Conservation (phyloP, 192 early-diverging fungal species). For the Linderina pennispora region DNA sequence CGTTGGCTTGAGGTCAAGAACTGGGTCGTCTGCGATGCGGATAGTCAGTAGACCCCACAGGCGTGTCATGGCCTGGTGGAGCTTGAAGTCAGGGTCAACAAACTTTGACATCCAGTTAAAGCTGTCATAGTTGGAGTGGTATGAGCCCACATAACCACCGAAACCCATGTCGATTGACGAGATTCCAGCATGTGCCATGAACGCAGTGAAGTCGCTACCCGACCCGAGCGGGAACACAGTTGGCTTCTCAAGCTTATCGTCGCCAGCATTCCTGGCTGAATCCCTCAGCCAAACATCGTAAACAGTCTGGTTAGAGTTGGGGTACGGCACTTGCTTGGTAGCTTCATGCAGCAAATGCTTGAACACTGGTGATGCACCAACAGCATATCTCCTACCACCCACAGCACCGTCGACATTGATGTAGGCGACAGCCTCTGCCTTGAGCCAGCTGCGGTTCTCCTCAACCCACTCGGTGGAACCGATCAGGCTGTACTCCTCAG, state of each 20-base stretch:
- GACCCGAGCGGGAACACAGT: constrained; percentile 31
- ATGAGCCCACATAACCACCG: constrained; percentile 46
- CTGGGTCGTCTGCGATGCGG: constrained; percentile 41
- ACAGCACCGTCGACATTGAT: constrained; percentile 56
- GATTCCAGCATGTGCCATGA: constrained; percentile 59
- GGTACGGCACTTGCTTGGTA: constrained; percentile 43
- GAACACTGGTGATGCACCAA: constrained; percentile 46
- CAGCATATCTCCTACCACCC: constrained; percentile 41
- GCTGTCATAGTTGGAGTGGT: constrained; percentile 65
- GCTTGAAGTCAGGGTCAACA: constrained; percentile 50
- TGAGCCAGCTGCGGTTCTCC: constrained; percentile 48
- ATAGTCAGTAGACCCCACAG: constrained; percentile 47
- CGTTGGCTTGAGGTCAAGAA: constrained; percentile 36
- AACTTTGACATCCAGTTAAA: constrained; percentile 55
- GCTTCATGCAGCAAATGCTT: constrained; percentile 41
- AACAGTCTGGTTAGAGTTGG: constrained; percentile 36
- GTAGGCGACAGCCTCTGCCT: constrained; percentile 47
- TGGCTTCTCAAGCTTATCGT: too few relatives aligned
- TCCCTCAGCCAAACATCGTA: constrained; percentile 50
- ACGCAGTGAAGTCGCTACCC: constrained; percentile 54
- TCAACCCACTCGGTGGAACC: constrained; percentile 67
- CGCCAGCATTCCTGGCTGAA: not conserved
- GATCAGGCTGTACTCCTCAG: constrained; percentile 56
- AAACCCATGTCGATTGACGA: constrained; percentile 53
- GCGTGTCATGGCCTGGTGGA: constrained; percentile 47